phyloP scores from a whole-genome alignment of 2,329 filamentous ascomycete species.

The Aspergillus versicolor region DNA sequence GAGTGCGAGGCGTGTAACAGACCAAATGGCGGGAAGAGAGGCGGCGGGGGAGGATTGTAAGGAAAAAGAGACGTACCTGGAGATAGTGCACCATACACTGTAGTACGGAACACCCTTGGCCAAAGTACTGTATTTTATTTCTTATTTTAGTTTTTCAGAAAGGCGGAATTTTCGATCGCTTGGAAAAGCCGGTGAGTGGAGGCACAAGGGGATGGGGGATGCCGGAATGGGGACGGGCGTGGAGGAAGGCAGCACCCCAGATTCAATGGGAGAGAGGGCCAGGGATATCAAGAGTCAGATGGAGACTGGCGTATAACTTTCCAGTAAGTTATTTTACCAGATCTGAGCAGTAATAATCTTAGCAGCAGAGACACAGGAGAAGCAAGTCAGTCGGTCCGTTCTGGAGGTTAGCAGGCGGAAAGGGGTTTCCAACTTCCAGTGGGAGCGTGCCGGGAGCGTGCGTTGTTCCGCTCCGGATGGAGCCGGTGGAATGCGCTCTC shows the following conservation, averaged over 20 bases:
- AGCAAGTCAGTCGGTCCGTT: slow-evolving; percentile 19
- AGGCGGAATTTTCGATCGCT: slow-evolving; percentile 13
- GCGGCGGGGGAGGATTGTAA: slow-evolving; percentile 14
- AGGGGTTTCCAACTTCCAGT: neutral
- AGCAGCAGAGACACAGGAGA: slow-evolving; percentile 20
- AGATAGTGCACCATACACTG: slow-evolving; percentile 20
- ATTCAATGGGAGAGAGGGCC: slow-evolving; percentile 7
- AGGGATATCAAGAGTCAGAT: slow-evolving; percentile 12
- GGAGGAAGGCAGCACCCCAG: slow-evolving; percentile 21
- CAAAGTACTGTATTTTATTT: slow-evolving; percentile 23
- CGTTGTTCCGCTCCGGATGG: slow-evolving; percentile 13
- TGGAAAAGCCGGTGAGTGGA: slow-evolving; percentile 27
- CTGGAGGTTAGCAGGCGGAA: slow-evolving; percentile 13
- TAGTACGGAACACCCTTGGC: slow-evolving; percentile 13
- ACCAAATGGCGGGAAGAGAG: slow-evolving; percentile 18
- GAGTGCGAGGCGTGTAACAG: slow-evolving; percentile 21
- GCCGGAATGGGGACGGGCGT: slow-evolving; percentile 27
- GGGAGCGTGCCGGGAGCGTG: neutral
- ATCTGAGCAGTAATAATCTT: slow-evolving; percentile 16
- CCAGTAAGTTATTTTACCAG: slow-evolving; percentile 21
- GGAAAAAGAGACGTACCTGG: slow-evolving; percentile 25
- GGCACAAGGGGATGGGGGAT: slow-evolving; percentile 21
- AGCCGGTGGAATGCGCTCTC: slow-evolving; percentile 11
- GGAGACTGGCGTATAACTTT: slow-evolving; percentile 14
- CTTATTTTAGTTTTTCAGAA: slow-evolving; percentile 12